Evolutionary conservation across 1,284 basidiomycete genomes (phyloP), one percentile per base, ranked within the genome.

Genomic region (Vanrija humicola): DNA sequence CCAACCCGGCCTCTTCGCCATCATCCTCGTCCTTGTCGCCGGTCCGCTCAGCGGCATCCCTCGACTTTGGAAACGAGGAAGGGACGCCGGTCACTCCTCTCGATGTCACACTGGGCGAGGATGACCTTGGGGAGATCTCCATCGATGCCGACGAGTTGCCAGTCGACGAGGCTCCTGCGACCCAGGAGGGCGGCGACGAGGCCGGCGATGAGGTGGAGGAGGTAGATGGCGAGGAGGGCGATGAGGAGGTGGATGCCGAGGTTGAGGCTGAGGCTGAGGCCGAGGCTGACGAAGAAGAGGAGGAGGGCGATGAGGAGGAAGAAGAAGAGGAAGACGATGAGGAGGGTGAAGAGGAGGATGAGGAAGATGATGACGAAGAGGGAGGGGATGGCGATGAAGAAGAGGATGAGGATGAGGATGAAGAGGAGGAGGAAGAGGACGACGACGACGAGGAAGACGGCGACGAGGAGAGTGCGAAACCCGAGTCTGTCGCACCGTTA

Each of bases 201-300:
- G 38, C n/a, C 19, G 59, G 49, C 16, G 59, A 43, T 6, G 48
- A 19, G 14, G 40, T 46, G 10, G 52, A 55, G 16, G 51, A 39
- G 23, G 58, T 52, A 12, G 54, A 38, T 7, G 51, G 28, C 1
- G 61, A 44, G 3, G 60, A 38, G 26, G 60, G 23, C 9, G 59
- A 25, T 5, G 53, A 46, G 18, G 59, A 56, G 9, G 59, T 47
- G 3, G 64, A 59, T 0, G 52, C 43, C 0, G 63, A 54, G 3
- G 59, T 59, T 18, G 58, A 60, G n/a, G 67, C 64, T 6, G 58
- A 57, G 4, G 63, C 53, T 6, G 66, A 52, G 8, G 64, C 64
- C 16, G 54, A 61, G 7, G 58, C 40, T 8, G 62, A 62, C 4
- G 65, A 59, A 8, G 63, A 58, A 0, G 62, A 61, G 10, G 61